phyloP scores from a whole-genome alignment of 495 filamentous ascomycete species.

The Trichodelitschia bisporula region DNA sequence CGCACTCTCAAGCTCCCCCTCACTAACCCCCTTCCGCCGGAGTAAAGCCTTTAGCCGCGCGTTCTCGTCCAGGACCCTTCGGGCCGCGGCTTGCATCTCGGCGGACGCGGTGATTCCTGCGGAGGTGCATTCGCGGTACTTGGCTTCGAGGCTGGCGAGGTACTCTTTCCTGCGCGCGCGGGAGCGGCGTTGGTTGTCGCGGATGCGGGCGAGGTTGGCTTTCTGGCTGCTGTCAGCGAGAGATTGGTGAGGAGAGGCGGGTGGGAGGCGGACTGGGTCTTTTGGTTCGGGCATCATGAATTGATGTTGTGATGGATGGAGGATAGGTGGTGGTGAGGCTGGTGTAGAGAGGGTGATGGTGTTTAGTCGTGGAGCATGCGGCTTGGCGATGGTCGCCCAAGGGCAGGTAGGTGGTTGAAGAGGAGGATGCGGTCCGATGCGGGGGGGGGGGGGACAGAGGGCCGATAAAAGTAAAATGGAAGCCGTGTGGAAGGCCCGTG shows the following conservation, averaged over 20 bases:
- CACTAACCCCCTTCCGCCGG: conserved; percentile 18
- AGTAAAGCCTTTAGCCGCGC: conserved; percentile 26
- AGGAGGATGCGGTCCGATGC: no score
- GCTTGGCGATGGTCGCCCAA: no score
- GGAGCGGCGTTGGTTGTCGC: conserved; percentile 67
- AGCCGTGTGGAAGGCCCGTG: no score
- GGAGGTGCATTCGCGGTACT: conserved; percentile 31
- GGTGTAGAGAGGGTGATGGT: no score
- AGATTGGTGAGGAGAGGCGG: background rate
- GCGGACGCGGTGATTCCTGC: conserved; percentile 29
- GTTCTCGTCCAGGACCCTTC: conserved; percentile 40
- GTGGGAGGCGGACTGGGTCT: no score
- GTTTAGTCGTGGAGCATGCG: no score
- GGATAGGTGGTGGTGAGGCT: no score
- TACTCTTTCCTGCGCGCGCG: conserved; percentile 57
- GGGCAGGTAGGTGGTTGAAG: no score
- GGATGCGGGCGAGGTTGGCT: conserved; percentile 25
- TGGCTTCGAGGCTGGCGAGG: conserved; percentile 40
- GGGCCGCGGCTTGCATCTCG: conserved; percentile 38
- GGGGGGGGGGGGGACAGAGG: no score
- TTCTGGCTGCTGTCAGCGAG: background rate
- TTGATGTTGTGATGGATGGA: no score
- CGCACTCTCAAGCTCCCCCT: conserved; percentile 19
- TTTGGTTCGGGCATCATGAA: no score
- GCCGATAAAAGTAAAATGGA: no score